phyloP scores from a whole-genome alignment of 371 early-diverging fungal species.

The Coemansia sp. region DNA sequence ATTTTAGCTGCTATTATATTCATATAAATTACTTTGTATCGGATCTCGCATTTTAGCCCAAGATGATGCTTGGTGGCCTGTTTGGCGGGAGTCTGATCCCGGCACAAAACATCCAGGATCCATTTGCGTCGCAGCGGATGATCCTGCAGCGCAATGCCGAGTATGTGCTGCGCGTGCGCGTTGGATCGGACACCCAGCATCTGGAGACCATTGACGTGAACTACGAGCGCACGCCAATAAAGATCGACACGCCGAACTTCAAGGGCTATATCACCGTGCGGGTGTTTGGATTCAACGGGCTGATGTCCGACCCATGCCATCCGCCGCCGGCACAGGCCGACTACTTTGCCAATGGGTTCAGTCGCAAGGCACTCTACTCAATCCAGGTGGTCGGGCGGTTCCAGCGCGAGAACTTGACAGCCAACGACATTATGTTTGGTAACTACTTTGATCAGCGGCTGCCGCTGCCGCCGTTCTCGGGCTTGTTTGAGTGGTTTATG shows the following conservation, averaged over 20 bases:
- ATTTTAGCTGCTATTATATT: background rate
- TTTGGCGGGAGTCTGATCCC: slow-evolving; percentile 40
- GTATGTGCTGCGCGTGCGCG: slow-evolving; percentile 58
- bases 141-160: slow-evolving; percentile 48
- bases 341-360: slow-evolving; percentile 46
- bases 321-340: slow-evolving; percentile 50
- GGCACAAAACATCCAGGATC: slow-evolving; percentile 42
- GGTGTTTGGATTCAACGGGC: slow-evolving; percentile 60
- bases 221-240: slow-evolving; percentile 63
- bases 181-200: slow-evolving; percentile 59
- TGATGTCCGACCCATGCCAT: slow-evolving; percentile 50
- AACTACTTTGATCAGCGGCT: slow-evolving; percentile 72
- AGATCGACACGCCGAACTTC: slow-evolving; percentile 65
- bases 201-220: slow-evolving; percentile 62
- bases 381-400: slow-evolving; percentile 73
- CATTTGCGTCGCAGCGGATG: slow-evolving; percentile 41
- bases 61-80: slow-evolving; percentile 45
- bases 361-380: slow-evolving; percentile 58
- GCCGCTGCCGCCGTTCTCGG: slow-evolving; percentile 69
- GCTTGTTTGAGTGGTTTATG: slow-evolving; percentile 72
- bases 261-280: slow-evolving; percentile 68
- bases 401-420: slow-evolving; percentile 57
- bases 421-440: slow-evolving; percentile 75
- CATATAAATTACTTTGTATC: background rate
- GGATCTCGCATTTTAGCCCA: background rate